Percentiles rank a stretch among this genome's conserved stretches.
These are phyloP conservation scores for Exophiala oligosperma DNA, from an alignment of 2,329 filamentous ascomycete genomes.

Conservation along the genomic window DNA sequence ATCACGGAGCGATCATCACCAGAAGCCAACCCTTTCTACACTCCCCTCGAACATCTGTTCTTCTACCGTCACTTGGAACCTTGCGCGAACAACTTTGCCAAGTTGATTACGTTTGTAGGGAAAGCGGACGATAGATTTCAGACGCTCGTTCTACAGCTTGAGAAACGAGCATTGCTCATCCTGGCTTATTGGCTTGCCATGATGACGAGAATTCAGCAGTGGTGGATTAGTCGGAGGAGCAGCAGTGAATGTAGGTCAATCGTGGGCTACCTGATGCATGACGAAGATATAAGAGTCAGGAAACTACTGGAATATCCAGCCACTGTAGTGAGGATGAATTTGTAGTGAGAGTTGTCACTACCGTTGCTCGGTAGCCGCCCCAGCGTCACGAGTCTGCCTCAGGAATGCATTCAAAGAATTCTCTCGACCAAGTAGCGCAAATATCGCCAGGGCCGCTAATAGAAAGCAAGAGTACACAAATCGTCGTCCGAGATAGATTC, in stretches of 20 bases:
- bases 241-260: slow-evolving; percentile 14
- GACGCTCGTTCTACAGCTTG: slow-evolving; percentile 7
- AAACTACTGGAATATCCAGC: slow-evolving; percentile 14
- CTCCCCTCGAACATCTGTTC: slow-evolving; percentile 11
- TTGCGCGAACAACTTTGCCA: slow-evolving; percentile 14
- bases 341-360: background rate
- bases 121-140: slow-evolving; percentile 6
- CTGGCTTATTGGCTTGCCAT: slow-evolving; percentile 21
- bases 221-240: slow-evolving; percentile 19
- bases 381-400: too few relatives aligned
- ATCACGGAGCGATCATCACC: background rate
- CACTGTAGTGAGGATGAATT: background rate
- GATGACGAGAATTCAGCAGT: slow-evolving; percentile 18
- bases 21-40: slow-evolving; percentile 14
- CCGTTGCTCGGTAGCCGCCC: too few relatives aligned
- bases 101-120: slow-evolving; percentile 18
- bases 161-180: slow-evolving; percentile 19
- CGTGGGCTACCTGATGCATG: slow-evolving; percentile 13
- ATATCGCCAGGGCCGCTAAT: too few relatives aligned
- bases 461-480: too few relatives aligned
- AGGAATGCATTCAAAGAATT: too few relatives aligned
- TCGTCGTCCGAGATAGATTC: too few relatives aligned
- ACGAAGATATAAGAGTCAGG: slow-evolving; percentile 10
- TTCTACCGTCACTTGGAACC: slow-evolving; percentile 12
- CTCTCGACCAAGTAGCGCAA: too few relatives aligned